Evolutionary conservation across 441 rosid genomes (phyloP).

Genomic region (Gossypium trilobum): DNA sequence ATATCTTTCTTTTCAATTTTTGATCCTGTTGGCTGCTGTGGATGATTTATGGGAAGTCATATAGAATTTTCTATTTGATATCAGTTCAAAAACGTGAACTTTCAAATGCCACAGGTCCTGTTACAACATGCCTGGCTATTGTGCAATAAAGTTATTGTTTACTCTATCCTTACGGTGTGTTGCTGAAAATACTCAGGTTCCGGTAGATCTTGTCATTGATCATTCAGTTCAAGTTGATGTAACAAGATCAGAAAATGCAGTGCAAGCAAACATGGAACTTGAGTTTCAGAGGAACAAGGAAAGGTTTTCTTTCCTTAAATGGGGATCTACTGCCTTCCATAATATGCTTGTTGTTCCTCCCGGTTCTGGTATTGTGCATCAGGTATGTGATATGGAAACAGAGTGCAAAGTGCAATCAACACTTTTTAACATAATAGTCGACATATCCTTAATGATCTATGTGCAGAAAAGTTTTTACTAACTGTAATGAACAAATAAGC

Average conservation of each 20-base stretch:
- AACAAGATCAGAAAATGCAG: conserved; percentile 85
- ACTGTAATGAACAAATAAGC: neutral
- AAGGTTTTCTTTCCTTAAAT: conserved; percentile 93
- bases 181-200: conserved; percentile 53
- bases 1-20: neutral
- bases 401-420: neutral
- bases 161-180: neutral
- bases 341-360: conserved; percentile 99
- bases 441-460: neutral
- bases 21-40: neutral
- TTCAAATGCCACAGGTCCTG: neutral
- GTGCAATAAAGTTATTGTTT: neutral
- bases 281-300: conserved; percentile 97
- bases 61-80: neutral
- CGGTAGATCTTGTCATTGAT: conserved; percentile 92
- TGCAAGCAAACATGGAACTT: conserved; percentile 88
- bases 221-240: conserved; percentile 99
- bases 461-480: neutral
- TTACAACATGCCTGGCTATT: neutral
- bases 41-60: neutral
- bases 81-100: neutral
- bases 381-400: conserved; percentile 38
- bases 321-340: conserved; percentile 87
- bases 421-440: neutral
- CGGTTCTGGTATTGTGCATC: conserved; percentile 98